phyloP scores from a whole-genome alignment of 345 rosid genomes.

The Cardamine occulta region DNA sequence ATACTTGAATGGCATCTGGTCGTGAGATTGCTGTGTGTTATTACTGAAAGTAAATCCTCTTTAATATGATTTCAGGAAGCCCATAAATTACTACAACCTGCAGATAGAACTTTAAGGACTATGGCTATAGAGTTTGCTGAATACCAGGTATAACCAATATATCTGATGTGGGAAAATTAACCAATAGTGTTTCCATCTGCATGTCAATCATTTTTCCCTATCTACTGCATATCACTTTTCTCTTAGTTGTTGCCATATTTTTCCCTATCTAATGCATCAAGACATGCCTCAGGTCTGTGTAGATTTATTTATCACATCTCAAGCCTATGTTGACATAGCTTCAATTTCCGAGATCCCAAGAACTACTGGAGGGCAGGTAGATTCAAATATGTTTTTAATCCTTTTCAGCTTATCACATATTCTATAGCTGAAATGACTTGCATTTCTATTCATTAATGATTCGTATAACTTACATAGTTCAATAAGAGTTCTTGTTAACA shows the following conservation, averaged over 20 bases:
- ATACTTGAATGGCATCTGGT: constrained; percentile 21
- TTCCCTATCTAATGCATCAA: constrained; percentile 23
- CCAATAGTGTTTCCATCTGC: constrained; percentile 11
- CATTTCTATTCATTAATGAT: constrained; percentile 15
- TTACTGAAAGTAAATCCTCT: constrained; percentile 13
- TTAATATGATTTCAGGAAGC: constrained; percentile 70
- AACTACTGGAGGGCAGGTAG: constrained; percentile 99
- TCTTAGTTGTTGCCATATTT: constrained; percentile 11
- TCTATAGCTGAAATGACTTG: constrained; percentile 7
- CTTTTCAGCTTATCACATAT: constrained; percentile 8
- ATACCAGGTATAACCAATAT: constrained; percentile 67
- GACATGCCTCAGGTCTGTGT: constrained; percentile 80
- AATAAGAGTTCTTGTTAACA: neutral
- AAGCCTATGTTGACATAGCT: constrained; percentile 87
- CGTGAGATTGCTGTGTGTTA: constrained; percentile 16
- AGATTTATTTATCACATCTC: constrained; percentile 86
- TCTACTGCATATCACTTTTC: neutral
- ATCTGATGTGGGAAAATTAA: constrained; percentile 10
- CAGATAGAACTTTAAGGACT: constrained; percentile 84
- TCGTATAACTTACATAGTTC: constrained; percentile 15
- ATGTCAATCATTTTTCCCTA: neutral
- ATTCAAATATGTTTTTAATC: constrained; percentile 5
- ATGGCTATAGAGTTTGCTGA: constrained; percentile 99
- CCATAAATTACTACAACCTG: constrained; percentile 92
- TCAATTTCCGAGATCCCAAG: constrained; percentile 87